Evolutionary conservation across 2,329 filamentous ascomycete species (phyloP).

Genomic region (Ciborinia camelliae): DNA sequence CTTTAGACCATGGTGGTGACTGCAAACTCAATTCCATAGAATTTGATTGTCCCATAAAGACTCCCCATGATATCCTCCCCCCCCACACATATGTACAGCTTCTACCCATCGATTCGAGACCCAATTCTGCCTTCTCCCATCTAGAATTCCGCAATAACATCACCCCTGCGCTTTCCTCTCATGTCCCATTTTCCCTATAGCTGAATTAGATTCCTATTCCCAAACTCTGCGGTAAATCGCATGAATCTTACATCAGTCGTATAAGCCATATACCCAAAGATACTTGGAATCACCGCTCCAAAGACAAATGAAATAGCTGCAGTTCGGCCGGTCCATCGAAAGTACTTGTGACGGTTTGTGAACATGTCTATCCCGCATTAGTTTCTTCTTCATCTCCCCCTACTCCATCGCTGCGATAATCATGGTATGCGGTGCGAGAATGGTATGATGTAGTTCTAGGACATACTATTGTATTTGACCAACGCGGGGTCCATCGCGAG

Average conservation of each 20-base stretch:
- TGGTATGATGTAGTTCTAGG: neutral
- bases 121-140: neutral
- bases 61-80: conserved; percentile 4
- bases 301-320: conserved; percentile 78
- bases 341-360: conserved; percentile 86
- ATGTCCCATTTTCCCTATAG: conserved; percentile 79
- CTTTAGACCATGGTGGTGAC: neutral
- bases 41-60: neutral
- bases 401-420: neutral
- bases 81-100: conserved; percentile 27
- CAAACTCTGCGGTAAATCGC: neutral
- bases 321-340: conserved; percentile 85
- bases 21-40: conserved; percentile 2
- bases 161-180: conserved; percentile 83
- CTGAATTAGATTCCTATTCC: conserved; percentile 26
- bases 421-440: conserved; percentile 14
- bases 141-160: conserved; percentile 76
- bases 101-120: no score
- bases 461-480: conserved; percentile 53
- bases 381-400: neutral
- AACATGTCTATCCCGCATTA: conserved; percentile 57
- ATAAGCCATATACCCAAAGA: conserved; percentile 70
- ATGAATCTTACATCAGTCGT: conserved; percentile 73
- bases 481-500: conserved; percentile 46
- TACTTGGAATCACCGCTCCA: conserved; percentile 65